Conservation (phyloP, 345 rosid genomes). For the Citrus mangshanensis region DNA sequence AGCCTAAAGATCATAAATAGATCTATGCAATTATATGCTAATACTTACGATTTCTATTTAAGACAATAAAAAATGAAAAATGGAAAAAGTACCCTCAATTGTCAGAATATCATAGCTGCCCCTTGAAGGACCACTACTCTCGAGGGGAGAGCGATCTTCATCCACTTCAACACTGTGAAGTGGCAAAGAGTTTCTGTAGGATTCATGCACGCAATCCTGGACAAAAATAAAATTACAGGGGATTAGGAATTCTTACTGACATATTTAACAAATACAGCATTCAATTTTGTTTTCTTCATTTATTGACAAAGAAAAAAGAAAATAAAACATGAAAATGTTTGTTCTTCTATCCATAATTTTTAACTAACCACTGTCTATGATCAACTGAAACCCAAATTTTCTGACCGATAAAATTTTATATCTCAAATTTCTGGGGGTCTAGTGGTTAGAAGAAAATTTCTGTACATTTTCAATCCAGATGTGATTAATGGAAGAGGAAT, state of each 20-base stretch:
- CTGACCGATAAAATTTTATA: neutral
- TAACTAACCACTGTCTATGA: neutral
- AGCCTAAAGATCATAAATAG: neutral
- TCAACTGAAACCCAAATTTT: neutral
- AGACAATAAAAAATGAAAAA: neutral
- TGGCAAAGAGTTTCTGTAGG: slow-evolving; percentile 60
- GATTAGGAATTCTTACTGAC: neutral
- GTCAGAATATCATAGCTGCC: slow-evolving; percentile 47
- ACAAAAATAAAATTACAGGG: neutral
- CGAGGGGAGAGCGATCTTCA: slow-evolving; percentile 59
- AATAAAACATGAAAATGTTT: neutral
- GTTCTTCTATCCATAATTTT: neutral
- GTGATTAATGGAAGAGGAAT: neutral
- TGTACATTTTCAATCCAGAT: neutral
- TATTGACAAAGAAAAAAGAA: neutral
- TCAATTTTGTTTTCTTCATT: neutral
- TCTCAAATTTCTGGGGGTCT: neutral
- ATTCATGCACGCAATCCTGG: slow-evolving; percentile 76
- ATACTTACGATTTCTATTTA: neutral
- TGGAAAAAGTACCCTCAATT: slow-evolving; percentile 52
- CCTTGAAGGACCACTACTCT: slow-evolving; percentile 47
- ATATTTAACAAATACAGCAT: neutral
- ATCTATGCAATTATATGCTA: too few species aligned
- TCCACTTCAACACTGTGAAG: slow-evolving; percentile 61
- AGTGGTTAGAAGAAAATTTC: neutral